A percentile compares a stretch with the other conserved stretches of the same genome.
These are phyloP conservation scores for Chaetomiaceae sp. DNA, from an alignment of 2,329 filamentous ascomycete genomes.

Conservation along the genomic window DNA sequence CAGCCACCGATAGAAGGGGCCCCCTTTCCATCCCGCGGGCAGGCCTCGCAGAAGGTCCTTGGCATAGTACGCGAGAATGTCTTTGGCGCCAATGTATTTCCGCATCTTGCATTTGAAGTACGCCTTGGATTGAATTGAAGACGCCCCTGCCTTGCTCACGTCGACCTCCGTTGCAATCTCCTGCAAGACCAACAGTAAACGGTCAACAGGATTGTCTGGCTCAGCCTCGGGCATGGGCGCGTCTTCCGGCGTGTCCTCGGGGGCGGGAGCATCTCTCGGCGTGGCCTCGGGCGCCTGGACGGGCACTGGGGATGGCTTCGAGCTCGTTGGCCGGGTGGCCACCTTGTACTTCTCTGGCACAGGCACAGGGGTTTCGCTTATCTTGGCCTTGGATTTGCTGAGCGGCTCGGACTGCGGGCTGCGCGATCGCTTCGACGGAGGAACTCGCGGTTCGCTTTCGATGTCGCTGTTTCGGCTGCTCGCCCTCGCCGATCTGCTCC, in stretches of 20 bases:
- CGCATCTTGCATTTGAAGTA: conserved; percentile 41
- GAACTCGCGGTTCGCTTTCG: conserved; percentile 28
- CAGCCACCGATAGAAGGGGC: conserved; percentile 35
- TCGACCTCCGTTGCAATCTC: conserved; percentile 30
- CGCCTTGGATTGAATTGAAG: conserved; percentile 33
- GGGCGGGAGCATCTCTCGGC: neutral
- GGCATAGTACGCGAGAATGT: conserved; percentile 44
- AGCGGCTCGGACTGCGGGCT: conserved; percentile 12
- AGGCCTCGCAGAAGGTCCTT: conserved; percentile 36
- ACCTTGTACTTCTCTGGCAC: conserved; percentile 19
- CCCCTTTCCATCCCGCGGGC: conserved; percentile 32
- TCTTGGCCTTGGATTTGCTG: conserved; percentile 11
- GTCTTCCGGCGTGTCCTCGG: neutral
- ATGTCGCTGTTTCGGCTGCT: conserved; percentile 25
- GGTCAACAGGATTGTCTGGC: conserved; percentile 19
- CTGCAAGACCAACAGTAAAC: conserved; percentile 25
- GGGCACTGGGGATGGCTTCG: neutral
- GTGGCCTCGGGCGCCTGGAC: neutral
- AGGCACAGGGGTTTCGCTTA: conserved; percentile 19
- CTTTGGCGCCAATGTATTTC: conserved; percentile 32
- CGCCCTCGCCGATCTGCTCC: conserved; percentile 23
- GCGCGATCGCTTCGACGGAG: conserved; percentile 3
- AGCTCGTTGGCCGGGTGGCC: neutral
- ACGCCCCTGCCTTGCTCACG: conserved; percentile 27
- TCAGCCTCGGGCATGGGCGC: neutral